Conservation (phyloP, 2,329 filamentous ascomycete species). For the Xenosphaeropsis pyriputrescens region DNA sequence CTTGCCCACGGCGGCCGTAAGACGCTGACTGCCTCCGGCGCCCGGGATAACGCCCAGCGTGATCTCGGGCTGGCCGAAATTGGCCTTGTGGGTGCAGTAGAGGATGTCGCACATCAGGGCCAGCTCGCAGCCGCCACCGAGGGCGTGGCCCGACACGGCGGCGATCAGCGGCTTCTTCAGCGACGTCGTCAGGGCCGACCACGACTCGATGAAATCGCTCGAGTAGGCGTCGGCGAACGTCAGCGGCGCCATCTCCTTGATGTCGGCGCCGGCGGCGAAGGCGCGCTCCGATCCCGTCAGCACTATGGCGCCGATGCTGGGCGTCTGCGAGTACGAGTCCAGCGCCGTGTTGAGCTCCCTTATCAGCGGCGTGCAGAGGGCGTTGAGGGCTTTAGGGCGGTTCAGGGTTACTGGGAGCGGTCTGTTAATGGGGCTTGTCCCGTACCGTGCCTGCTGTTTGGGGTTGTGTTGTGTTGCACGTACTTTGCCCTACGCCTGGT, state of each 20-base stretch:
- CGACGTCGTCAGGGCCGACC: slow-evolving; percentile 71
- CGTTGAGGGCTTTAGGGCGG: slow-evolving; percentile 91
- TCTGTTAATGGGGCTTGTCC: background rate
- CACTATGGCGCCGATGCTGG: slow-evolving; percentile 60
- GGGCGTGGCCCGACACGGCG: slow-evolving; percentile 85
- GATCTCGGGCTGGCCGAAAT: slow-evolving; percentile 95
- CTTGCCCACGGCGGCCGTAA: slow-evolving; percentile 75
- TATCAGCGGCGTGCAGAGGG: slow-evolving; percentile 82
- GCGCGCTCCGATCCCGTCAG: slow-evolving; percentile 81
- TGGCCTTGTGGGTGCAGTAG: slow-evolving; percentile 74
- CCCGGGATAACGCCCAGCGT: slow-evolving; percentile 89
- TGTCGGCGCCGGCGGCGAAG: slow-evolving; percentile 92
- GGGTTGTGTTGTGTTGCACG: slow-evolving; percentile 8
- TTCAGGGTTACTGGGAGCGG: slow-evolving; percentile 65
- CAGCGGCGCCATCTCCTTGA: slow-evolving; percentile 95
- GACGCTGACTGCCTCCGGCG: slow-evolving; percentile 77
- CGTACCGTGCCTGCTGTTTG: background rate
- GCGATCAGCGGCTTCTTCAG: slow-evolving; percentile 92
- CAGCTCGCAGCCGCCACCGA: slow-evolving; percentile 91
- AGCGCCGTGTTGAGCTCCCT: slow-evolving; percentile 75
- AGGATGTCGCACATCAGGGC: slow-evolving; percentile 96
- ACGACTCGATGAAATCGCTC: slow-evolving; percentile 84
- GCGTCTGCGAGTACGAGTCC: slow-evolving; percentile 51
- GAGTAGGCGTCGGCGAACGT: slow-evolving; percentile 82
- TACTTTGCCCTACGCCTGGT: slow-evolving; percentile 84